phyloP scores from a whole-genome alignment of 1,284 basidiomycete genomes.

The Mycena sp. region DNA sequence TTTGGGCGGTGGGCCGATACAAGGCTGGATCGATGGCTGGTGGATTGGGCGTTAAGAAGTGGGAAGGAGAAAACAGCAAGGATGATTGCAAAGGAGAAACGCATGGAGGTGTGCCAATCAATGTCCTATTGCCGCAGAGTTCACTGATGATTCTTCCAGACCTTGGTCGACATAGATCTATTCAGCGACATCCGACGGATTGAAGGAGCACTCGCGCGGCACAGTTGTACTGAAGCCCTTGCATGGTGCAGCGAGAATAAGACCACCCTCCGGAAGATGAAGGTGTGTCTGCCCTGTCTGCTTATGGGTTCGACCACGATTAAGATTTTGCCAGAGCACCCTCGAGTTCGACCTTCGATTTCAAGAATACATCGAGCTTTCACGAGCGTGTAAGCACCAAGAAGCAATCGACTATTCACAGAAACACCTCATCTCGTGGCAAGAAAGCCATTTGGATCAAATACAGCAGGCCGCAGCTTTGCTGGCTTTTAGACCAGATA shows the following conservation, averaged over 20 bases:
- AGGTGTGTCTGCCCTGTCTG: slow-evolving; percentile 66
- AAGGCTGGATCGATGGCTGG: slow-evolving; percentile 88
- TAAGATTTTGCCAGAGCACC: slow-evolving; percentile 82
- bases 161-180: slow-evolving; percentile 89
- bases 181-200: slow-evolving; percentile 90
- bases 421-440: slow-evolving; percentile 87
- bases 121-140: slow-evolving; percentile 6
- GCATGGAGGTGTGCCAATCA: slow-evolving; percentile 67
- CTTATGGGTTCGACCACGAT: too few species aligned
- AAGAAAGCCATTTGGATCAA: slow-evolving; percentile 79
- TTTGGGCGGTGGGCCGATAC: slow-evolving; percentile 82
- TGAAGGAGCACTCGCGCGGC: slow-evolving; percentile 78
- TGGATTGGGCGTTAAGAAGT: slow-evolving; percentile 89
- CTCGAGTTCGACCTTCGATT: slow-evolving; percentile 96
- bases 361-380: slow-evolving; percentile 96
- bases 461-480: slow-evolving; percentile 83
- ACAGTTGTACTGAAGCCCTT: slow-evolving; percentile 89
- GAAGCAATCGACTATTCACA: slow-evolving; percentile 89
- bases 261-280: slow-evolving; percentile 88
- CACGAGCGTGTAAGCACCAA: slow-evolving; percentile 68
- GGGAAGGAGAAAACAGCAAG: slow-evolving; percentile 78
- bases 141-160: slow-evolving; percentile 51
- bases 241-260: slow-evolving; percentile 98
- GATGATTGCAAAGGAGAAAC: slow-evolving; percentile 73
- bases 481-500: slow-evolving; percentile 76